phyloP scores from a whole-genome alignment of 164 flowering plant genomes.

The Liquidambar formosana region DNA sequence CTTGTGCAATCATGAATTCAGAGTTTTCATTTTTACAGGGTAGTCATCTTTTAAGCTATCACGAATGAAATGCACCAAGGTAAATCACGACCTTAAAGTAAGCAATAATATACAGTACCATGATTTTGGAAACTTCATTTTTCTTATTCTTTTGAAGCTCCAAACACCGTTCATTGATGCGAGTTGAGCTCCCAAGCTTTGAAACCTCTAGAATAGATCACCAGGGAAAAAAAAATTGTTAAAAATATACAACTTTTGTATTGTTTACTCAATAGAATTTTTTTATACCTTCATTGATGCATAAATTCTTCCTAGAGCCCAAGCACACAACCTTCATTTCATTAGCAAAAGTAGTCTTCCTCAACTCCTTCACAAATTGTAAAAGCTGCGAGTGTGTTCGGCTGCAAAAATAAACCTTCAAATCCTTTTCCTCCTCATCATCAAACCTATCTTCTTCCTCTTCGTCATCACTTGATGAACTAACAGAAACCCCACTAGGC shows the following conservation, averaged over 20 bases:
- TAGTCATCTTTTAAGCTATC: too few species aligned
- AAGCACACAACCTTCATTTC: slow-evolving; percentile 66
- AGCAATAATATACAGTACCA: slow-evolving; percentile 36
- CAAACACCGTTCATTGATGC: slow-evolving; percentile 83
- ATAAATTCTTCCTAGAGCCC: slow-evolving; percentile 88
- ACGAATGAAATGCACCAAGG: too few species aligned
- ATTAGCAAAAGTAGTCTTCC: slow-evolving; percentile 63
- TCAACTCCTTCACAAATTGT: slow-evolving; percentile 87
- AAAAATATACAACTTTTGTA: not conserved
- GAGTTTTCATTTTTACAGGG: too few species aligned
- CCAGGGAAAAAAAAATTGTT: not conserved
- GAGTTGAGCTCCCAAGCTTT: slow-evolving; percentile 59
- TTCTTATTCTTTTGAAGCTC: slow-evolving; percentile 84
- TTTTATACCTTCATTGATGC: slow-evolving; percentile 96
- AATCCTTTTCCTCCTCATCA: slow-evolving; percentile 33
- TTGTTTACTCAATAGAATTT: not conserved
- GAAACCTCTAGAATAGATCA: slow-evolving; percentile 57
- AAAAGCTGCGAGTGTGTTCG: slow-evolving; percentile 97
- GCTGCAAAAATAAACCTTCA: slow-evolving; percentile 86
- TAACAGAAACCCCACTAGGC: slow-evolving; percentile 32
- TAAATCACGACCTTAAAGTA: too few species aligned
- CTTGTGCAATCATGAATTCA: too few species aligned
- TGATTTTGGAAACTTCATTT: slow-evolving; percentile 50
- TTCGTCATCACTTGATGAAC: slow-evolving; percentile 70
- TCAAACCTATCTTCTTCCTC: slow-evolving; percentile 38